Percentiles rank a stretch among this genome's conserved stretches.
Evolutionary conservation across 202 grass and related monocot species (phyloP).

Genomic region (Carex arenaria): DNA sequence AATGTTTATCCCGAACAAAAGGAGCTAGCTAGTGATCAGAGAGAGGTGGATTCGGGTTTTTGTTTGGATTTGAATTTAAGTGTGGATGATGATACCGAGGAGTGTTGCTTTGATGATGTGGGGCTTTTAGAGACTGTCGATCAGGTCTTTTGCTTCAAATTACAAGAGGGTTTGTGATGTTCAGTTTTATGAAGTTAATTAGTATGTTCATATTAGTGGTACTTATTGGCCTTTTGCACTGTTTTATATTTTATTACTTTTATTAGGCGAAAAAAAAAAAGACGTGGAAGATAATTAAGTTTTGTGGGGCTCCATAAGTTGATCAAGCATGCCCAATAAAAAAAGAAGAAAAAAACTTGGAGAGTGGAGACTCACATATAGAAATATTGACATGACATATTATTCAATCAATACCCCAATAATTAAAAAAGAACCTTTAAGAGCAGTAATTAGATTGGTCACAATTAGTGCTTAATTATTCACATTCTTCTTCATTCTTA

Average conservation of each 20-base stretch:
- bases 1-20: constrained; percentile 23
- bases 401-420: too few relatives aligned
- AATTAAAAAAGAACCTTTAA: too few relatives aligned
- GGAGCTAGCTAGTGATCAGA: neutral
- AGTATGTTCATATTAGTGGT: neutral
- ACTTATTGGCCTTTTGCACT: neutral
- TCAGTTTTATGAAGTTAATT: neutral
- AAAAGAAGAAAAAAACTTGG: neutral
- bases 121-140: constrained; percentile 46
- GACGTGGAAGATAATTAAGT: neutral
- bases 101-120: constrained; percentile 19
- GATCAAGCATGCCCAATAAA: neutral
- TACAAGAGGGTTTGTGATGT: constrained; percentile 29
- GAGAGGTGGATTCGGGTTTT: constrained; percentile 23
- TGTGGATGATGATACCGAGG: constrained; percentile 21
- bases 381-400: neutral
- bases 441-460: too few relatives aligned
- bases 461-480: too few relatives aligned
- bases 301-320: neutral
- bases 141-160: constrained; percentile 53
- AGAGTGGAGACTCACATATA: neutral
- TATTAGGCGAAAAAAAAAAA: neutral
- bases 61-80: constrained; percentile 79
- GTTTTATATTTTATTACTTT: too few relatives aligned
- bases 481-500: too few relatives aligned